A percentile compares a stretch with the other conserved stretches of the same genome.
Evolutionary conservation across 1,284 basidiomycete species (phyloP).

Genomic region (Ceratobasidium sp.): DNA sequence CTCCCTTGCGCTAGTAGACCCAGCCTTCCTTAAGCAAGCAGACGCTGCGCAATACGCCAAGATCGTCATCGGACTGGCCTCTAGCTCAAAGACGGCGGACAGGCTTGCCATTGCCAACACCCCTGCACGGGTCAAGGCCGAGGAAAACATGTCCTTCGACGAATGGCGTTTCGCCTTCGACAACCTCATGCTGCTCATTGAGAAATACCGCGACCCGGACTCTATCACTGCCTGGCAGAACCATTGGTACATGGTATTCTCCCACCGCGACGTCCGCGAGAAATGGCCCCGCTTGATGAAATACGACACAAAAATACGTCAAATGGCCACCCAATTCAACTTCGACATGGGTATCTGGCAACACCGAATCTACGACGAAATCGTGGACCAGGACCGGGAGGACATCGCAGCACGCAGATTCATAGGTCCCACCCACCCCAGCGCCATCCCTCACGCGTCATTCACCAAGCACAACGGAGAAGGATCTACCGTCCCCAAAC

Average conservation of each 20-base stretch:
- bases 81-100: background rate
- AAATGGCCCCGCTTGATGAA: background rate
- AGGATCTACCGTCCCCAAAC: background rate
- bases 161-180: background rate
- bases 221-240: background rate
- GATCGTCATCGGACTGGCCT: background rate
- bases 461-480: background rate
- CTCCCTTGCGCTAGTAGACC: background rate
- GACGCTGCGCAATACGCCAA: background rate
- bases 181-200: background rate
- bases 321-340: background rate
- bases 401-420: background rate
- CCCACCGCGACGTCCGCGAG: background rate
- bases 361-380: background rate
- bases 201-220: background rate
- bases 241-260: background rate
- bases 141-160: background rate
- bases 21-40: background rate
- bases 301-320: background rate
- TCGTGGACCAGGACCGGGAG: background rate
- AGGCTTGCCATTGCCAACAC: too few relatives aligned
- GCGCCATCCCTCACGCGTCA: background rate
- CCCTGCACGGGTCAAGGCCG: background rate
- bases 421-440: background rate
- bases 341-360: background rate